A percentile compares a stretch with the other conserved stretches of the same genome.
phyloP scores from a whole-genome alignment of 768 basidiomycete genomes.

The Trametes meyenii region DNA sequence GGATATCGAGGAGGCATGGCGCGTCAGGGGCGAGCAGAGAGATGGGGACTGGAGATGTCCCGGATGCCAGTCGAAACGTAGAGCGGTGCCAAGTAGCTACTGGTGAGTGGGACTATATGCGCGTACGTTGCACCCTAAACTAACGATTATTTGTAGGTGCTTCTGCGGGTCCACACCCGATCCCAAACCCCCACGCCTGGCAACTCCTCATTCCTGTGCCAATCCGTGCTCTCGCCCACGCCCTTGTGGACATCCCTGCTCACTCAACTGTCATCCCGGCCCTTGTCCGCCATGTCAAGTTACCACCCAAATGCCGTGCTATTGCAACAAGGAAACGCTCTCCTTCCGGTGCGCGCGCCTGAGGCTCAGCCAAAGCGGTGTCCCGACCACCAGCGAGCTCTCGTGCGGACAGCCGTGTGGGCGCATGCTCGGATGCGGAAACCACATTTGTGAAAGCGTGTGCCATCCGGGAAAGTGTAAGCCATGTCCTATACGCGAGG shows the following conservation, averaged over 20 bases:
- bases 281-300: slow-evolving; percentile 95
- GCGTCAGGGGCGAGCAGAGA: slow-evolving; percentile 65
- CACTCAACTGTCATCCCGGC: slow-evolving; percentile 88
- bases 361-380: slow-evolving; percentile 27
- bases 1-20: slow-evolving; percentile 72
- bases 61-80: slow-evolving; percentile 85
- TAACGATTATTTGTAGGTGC: slow-evolving; percentile 54
- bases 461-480: slow-evolving; percentile 84
- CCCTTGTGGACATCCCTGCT: slow-evolving; percentile 79
- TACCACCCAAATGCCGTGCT: slow-evolving; percentile 74
- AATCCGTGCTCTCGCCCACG: slow-evolving; percentile 66
- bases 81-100: slow-evolving; percentile 64
- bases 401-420: slow-evolving; percentile 45
- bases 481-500: slow-evolving; percentile 58
- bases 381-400: slow-evolving; percentile 28
- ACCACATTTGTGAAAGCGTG: slow-evolving; percentile 64
- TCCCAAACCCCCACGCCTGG: slow-evolving; percentile 68
- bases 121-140: not conserved
- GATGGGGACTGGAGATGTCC: slow-evolving; percentile 92
- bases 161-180: slow-evolving; percentile 80
- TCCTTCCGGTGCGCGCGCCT: slow-evolving; percentile 60
- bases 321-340: slow-evolving; percentile 66
- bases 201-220: slow-evolving; percentile 79
- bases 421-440: slow-evolving; percentile 62
- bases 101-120: slow-evolving; percentile 41